These are phyloP conservation scores for Cerrena zonata DNA, from an alignment of 1,284 basidiomycete genomes.

Conservation along the genomic window DNA sequence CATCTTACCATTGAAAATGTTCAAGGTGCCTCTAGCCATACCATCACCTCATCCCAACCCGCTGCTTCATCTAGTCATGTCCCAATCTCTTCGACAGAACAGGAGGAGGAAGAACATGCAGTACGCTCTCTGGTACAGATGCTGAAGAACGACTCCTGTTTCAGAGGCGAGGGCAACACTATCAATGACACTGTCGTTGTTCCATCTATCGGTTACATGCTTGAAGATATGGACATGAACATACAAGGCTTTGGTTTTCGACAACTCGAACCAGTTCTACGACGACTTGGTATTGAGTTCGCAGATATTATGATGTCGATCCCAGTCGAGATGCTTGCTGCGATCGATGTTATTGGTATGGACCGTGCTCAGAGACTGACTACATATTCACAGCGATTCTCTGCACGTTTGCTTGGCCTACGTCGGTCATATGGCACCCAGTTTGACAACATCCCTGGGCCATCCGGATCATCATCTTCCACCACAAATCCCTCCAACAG, in stretches of 20 bases:
- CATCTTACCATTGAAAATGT: constrained; percentile 5
- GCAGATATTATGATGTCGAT: not conserved
- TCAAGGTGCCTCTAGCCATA: not conserved
- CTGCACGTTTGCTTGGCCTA: not conserved
- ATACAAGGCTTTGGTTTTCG: not conserved
- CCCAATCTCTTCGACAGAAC: not conserved
- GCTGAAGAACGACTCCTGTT: not conserved
- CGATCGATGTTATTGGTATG: not conserved
- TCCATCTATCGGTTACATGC: not conserved
- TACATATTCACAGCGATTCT: not conserved
- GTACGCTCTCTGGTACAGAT: not conserved
- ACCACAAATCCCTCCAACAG: not conserved
- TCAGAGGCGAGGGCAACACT: not conserved
- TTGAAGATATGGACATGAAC: not conserved
- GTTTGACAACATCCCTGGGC: not conserved
- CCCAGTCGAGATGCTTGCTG: not conserved
- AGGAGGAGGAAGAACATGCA: not conserved
- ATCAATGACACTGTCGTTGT: not conserved
- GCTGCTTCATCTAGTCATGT: not conserved
- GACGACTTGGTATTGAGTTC: not conserved
- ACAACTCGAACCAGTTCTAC: not conserved
- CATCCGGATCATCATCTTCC: not conserved
- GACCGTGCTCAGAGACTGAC: not conserved
- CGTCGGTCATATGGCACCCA: not conserved
- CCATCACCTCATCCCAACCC: not conserved